phyloP scores from a whole-genome alignment of 148 eudicot species.

The Amaranthus palmeri region DNA sequence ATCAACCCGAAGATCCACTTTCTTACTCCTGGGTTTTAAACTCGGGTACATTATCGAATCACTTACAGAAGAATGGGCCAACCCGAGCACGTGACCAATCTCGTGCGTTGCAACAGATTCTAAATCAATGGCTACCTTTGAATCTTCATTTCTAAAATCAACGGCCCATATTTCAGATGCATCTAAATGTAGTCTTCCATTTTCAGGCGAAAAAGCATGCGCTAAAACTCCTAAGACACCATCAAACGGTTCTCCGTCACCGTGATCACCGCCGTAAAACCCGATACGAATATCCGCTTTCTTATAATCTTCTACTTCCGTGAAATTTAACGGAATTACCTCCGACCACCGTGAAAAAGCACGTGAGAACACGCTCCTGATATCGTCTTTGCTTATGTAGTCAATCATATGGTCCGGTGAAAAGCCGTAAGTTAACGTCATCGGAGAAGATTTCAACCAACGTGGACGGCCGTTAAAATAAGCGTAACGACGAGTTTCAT shows the following conservation, averaged over 20 bases:
- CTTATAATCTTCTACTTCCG: constrained; percentile 19
- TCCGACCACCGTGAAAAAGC: constrained; percentile 51
- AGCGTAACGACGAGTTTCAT: constrained; percentile 34
- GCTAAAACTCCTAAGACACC: constrained; percentile 52
- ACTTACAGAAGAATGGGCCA: constrained; percentile 46
- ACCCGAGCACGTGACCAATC: constrained; percentile 61
- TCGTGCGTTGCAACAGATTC: constrained; percentile 64
- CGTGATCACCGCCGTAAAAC: constrained; percentile 50
- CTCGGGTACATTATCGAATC: constrained; percentile 62
- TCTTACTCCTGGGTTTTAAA: constrained; percentile 40
- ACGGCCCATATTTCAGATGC: constrained; percentile 61
- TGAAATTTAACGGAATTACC: constrained; percentile 48
- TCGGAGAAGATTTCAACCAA: constrained; percentile 36
- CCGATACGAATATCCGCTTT: constrained; percentile 47
- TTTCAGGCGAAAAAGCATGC: constrained; percentile 53
- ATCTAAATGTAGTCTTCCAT: constrained; percentile 51
- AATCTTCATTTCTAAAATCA: constrained; percentile 30
- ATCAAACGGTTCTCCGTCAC: constrained; percentile 69
- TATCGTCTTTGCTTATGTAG: constrained; percentile 30
- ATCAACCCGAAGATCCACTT: constrained; percentile 46
- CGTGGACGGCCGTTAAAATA: constrained; percentile 56
- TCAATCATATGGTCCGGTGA: constrained; percentile 25
- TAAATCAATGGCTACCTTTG: constrained; percentile 46
- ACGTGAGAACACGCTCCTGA: constrained; percentile 37
- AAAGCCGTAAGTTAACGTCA: constrained; percentile 50